Evolutionary conservation across 805 yeast genomes (phyloP), one percentile per base, ranked within the genome.

Genomic region (Suhomyces vadensis): DNA sequence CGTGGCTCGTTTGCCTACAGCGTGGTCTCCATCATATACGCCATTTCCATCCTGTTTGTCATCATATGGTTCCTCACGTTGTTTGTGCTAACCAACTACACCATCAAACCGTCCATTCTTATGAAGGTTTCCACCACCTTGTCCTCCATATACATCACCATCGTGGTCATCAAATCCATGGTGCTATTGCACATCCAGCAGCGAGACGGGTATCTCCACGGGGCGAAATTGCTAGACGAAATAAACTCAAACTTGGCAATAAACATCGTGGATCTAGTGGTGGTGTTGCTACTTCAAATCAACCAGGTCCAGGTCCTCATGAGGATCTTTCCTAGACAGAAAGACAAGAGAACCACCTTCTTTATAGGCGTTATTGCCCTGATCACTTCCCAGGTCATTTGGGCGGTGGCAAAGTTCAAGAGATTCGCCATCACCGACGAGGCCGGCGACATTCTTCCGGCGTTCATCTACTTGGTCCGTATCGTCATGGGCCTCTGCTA

Each of bases 221-320:
- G 82, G 1, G 72, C 69, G 7, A 56, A 60, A 26, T 61, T 83
- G 17, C 52, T 82, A 9, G 66, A 68, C 31, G 60, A 63, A 2
- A 57, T 85, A n/a, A 71, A 77, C 41, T 45, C 55, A 2, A 69
- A 74, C 36, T 53, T 66, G 2, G 73, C 71, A 8, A 74, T 84
- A 52, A 78, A 78, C 41, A 67, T 78, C 3, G 64, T 85, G 10
- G 87, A 82, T 56, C 69, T 84, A 39, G 56, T 85, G 1, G 77
- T 79, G 11, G 80, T 80, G 6, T 57, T 82, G 9, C 53, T 84
- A 5, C 68, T 84, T 20, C 85, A 82, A 54, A 63, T 85, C 23
- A 77, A 84, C 41, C 91, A 86, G 59, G 87, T 85, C 1, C 87
- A 83, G 54, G 81, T 85, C 25, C 71, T 83, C 4, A 82, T 82